Evolutionary conservation across 1,284 basidiomycete species (phyloP).

Genomic region (Puccinia hordei): DNA sequence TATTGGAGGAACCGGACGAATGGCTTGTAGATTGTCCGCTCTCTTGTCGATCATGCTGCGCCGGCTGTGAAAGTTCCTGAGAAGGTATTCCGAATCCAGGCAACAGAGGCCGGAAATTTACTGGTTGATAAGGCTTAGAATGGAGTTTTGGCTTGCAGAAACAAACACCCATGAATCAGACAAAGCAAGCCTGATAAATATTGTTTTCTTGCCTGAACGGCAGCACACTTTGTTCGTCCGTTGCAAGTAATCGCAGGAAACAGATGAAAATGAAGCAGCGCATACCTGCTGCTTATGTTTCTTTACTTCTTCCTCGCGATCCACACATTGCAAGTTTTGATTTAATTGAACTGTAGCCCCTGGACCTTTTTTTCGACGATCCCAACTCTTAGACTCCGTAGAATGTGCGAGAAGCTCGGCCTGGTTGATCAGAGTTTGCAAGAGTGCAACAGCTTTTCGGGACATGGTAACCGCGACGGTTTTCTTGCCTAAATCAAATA

Average conservation of each 20-base stretch:
- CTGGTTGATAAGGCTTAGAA: neutral
- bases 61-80: neutral
- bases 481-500: slow-evolving; percentile 24
- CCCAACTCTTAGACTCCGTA: slow-evolving; percentile 4
- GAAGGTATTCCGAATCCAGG: neutral
- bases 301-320: neutral
- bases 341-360: neutral
- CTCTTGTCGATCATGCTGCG: neutral
- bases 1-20: neutral
- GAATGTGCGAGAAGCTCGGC: neutral
- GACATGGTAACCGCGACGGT: slow-evolving; percentile 24
- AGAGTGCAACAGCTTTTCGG: slow-evolving; percentile 8
- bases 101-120: neutral
- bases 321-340: neutral
- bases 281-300: slow-evolving; percentile 20
- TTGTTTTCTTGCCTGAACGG: too few relatives aligned
- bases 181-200: too few relatives aligned
- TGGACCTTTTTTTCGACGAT: slow-evolving; percentile 25
- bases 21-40: neutral
- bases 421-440: slow-evolving; percentile 19
- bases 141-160: neutral
- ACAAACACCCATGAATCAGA: neutral
- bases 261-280: neutral
- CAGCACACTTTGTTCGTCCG: too few relatives aligned
- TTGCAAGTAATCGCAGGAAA: too few relatives aligned